A percentile compares a stretch with the other conserved stretches of the same genome.
Conservation (phyloP, 257 asterid species). For the Penstemon davidsonii region DNA sequence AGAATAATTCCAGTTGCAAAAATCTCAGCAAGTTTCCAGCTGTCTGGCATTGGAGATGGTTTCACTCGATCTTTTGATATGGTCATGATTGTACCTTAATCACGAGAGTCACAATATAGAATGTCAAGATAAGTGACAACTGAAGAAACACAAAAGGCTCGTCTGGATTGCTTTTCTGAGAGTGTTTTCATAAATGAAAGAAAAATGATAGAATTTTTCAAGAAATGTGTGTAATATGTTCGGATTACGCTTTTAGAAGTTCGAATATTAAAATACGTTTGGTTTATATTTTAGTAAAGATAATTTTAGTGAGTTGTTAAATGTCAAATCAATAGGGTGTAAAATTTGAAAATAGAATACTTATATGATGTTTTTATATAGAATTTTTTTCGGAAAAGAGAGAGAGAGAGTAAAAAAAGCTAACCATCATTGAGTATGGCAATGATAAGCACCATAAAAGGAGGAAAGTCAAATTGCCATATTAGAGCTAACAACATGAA, state of each 20-base stretch:
- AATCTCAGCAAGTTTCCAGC: conserved; percentile 96
- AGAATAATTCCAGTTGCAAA: conserved; percentile 89
- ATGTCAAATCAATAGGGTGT: too few species aligned
- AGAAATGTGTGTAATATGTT: too few species aligned
- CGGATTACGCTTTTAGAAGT: too few species aligned
- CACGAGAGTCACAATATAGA: conserved; percentile 11
- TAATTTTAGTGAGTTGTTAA: too few species aligned
- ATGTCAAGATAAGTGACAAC: conserved; percentile 11
- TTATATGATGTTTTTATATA: too few species aligned
- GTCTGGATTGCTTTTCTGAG: too few species aligned
- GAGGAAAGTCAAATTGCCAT: conserved; percentile 96
- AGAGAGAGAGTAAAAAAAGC: conserved; percentile 26
- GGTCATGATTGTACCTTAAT: conserved; percentile 94
- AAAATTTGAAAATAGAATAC: too few species aligned
- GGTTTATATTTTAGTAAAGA: too few species aligned
- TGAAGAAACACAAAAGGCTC: background rate
- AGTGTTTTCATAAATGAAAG: too few species aligned
- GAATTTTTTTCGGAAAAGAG: background rate
- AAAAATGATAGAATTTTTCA: too few species aligned
- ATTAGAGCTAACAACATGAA: conserved; percentile 95
- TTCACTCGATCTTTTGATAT: conserved; percentile 95
- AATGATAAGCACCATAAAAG: conserved; percentile 99
- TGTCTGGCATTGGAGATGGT: conserved; percentile 96
- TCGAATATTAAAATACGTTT: too few species aligned
- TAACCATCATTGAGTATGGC: conserved; percentile 93